phyloP scores from a whole-genome alignment of 495 filamentous ascomycete genomes.

The Neurospora sp. region DNA sequence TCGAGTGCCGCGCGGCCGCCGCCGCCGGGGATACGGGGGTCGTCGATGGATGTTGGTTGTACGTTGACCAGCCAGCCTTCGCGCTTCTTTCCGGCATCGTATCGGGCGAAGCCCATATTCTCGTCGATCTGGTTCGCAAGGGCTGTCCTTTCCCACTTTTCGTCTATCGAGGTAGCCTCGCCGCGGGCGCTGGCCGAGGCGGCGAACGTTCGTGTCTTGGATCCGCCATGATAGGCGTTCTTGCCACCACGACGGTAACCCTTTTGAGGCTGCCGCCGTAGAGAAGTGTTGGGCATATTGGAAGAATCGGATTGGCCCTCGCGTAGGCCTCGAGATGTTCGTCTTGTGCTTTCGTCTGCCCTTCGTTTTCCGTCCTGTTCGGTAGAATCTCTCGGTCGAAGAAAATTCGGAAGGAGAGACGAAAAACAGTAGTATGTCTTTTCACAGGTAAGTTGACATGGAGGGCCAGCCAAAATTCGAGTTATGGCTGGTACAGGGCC shows the following conservation, averaged over 20 bases:
- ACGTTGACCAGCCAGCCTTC: slow-evolving; percentile 94
- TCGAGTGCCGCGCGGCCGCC: slow-evolving; percentile 81
- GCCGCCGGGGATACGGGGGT: slow-evolving; percentile 66
- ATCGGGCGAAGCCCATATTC: slow-evolving; percentile 82
- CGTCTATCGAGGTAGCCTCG: slow-evolving; percentile 78
- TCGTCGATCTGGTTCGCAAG: slow-evolving; percentile 91
- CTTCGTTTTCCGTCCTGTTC: neutral
- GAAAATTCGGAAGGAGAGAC: neutral
- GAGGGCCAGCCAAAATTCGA: neutral
- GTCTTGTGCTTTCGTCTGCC: neutral
- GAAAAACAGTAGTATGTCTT: neutral
- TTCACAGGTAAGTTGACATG: neutral
- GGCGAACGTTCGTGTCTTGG: slow-evolving; percentile 58
- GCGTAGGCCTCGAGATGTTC: neutral
- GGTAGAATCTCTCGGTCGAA: neutral
- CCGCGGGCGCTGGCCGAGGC: slow-evolving; percentile 59
- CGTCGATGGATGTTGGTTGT: slow-evolving; percentile 78
- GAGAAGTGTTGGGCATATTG: slow-evolving; percentile 38
- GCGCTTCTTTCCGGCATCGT: slow-evolving; percentile 76
- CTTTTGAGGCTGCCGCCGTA: slow-evolving; percentile 35
- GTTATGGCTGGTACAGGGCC: neutral
- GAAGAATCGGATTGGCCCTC: neutral
- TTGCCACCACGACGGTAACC: slow-evolving; percentile 45
- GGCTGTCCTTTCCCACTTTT: slow-evolving; percentile 70
- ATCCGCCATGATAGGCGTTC: slow-evolving; percentile 42